Conservation (phyloP, 192 early-diverging fungal genomes). For the Gryganskiella cystojenkinii region DNA sequence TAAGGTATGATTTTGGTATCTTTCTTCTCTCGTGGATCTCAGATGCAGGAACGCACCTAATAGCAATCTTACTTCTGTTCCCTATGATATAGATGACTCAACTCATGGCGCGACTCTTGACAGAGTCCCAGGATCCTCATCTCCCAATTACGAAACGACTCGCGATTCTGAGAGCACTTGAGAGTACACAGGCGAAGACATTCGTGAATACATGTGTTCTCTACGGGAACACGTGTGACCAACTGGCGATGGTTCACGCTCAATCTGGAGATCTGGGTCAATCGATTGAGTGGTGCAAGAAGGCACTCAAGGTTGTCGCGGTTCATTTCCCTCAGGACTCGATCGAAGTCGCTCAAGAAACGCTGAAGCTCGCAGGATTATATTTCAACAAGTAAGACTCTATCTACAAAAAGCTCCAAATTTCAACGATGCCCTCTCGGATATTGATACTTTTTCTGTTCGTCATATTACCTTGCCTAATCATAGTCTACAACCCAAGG, state of each 20-base stretch:
- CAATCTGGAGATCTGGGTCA: slow-evolving; percentile 25
- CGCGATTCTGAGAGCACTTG: slow-evolving; percentile 22
- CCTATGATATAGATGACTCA: slow-evolving; percentile 11
- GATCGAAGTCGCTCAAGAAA: slow-evolving; percentile 49
- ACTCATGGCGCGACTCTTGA: slow-evolving; percentile 22
- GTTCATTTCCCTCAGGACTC: slow-evolving; percentile 50
- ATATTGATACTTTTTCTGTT: neutral
- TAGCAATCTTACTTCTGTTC: neutral
- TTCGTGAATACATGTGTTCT: slow-evolving; percentile 36
- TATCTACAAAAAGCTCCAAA: neutral
- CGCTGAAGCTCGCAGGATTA: slow-evolving; percentile 44
- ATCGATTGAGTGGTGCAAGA: slow-evolving; percentile 43
- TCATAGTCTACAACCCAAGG: slow-evolving; percentile 34
- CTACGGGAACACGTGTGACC: slow-evolving; percentile 48
- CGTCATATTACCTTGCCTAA: neutral
- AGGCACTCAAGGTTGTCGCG: slow-evolving; percentile 39
- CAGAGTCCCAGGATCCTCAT: slow-evolving; percentile 21
- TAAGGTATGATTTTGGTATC: slow-evolving; percentile 10
- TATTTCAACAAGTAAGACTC: slow-evolving; percentile 42
- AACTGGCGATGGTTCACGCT: slow-evolving; percentile 35
- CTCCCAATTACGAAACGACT: slow-evolving; percentile 7
- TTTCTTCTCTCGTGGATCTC: neutral
- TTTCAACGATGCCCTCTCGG: neutral
- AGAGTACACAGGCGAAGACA: slow-evolving; percentile 19
- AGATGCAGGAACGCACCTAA: too few relatives aligned